These are phyloP conservation scores for Waltiozyma sp. DNA, from an alignment of 1,139 yeast genomes.

Conservation along the genomic window DNA sequence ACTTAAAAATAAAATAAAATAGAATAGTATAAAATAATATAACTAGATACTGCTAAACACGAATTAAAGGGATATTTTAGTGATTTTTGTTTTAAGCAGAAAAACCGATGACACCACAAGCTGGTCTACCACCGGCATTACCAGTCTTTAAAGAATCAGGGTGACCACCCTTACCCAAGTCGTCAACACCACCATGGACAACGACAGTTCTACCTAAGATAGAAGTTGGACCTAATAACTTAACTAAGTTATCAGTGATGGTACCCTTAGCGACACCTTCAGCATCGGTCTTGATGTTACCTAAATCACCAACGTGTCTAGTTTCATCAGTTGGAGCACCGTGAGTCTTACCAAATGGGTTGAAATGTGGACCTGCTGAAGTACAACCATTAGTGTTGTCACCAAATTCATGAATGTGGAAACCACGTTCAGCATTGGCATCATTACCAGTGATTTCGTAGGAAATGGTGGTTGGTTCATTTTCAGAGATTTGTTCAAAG, in stretches of 20 bases:
- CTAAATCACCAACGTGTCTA: constrained; percentile 97
- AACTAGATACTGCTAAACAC: background rate
- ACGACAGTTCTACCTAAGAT: constrained; percentile 94
- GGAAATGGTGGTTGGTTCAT: constrained; percentile 71
- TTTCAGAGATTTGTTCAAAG: constrained; percentile 73
- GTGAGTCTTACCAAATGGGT: constrained; percentile 83
- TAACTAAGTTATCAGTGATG: constrained; percentile 64
- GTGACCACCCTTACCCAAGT: constrained; percentile 92
- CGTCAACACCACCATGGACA: constrained; percentile 90
- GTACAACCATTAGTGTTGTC: constrained; percentile 99
- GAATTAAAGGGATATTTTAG: background rate
- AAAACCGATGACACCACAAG: constrained; percentile 97
- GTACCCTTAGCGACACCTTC: constrained; percentile 85
- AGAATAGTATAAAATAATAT: too few relatives aligned
- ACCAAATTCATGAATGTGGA: constrained; percentile 97
- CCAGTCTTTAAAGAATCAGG: constrained; percentile 95
- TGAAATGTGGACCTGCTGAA: constrained; percentile 98
- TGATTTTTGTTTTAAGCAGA: constrained; percentile 8
- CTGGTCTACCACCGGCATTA: constrained; percentile 97
- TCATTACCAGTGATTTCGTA: constrained; percentile 86
- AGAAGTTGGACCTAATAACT: constrained; percentile 76
- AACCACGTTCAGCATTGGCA: constrained; percentile 83
- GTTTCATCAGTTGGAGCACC: constrained; percentile 87
- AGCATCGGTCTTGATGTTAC: constrained; percentile 83
- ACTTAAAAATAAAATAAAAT: too few relatives aligned